Evolutionary conservation across 306 rosid genomes (phyloP).

Genomic region (Prosopis cineraria): DNA sequence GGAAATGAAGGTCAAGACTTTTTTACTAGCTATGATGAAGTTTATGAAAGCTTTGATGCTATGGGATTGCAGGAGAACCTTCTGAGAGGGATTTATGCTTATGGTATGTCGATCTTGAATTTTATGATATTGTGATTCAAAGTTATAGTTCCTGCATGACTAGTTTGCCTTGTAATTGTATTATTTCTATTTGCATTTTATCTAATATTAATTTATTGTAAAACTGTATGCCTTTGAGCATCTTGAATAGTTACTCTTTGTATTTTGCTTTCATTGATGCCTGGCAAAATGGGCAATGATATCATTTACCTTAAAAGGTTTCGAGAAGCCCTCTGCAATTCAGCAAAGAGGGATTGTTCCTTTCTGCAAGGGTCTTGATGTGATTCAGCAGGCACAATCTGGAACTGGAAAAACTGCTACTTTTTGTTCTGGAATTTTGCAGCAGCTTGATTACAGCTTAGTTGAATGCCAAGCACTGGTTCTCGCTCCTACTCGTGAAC

Average conservation of each 20-base stretch:
- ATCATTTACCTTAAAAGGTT: constrained; percentile 44
- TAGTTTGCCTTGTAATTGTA: not conserved
- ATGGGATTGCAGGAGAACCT: constrained; percentile 85
- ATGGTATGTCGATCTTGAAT: constrained; percentile 46
- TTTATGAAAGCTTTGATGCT: constrained; percentile 61
- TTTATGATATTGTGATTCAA: not conserved
- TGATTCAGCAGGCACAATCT: constrained; percentile 77
- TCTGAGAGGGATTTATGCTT: constrained; percentile 77
- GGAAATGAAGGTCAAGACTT: constrained; percentile 63
- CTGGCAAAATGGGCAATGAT: constrained; percentile 14
- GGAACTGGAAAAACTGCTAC: constrained; percentile 84
- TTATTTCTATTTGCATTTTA: not conserved
- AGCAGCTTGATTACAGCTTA: constrained; percentile 69
- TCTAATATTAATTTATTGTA: not conserved
- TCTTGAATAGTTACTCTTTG: not conserved
- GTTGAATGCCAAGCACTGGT: constrained; percentile 76
- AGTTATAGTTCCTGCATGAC: not conserved
- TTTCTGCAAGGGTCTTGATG: constrained; percentile 78
- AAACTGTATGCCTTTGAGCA: not conserved
- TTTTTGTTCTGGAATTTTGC: constrained; percentile 78
- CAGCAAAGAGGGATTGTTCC: constrained; percentile 86
- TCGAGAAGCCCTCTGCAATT: constrained; percentile 85
- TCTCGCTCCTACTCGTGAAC: constrained; percentile 84
- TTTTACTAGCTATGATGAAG: constrained; percentile 73
- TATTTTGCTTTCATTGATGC: not conserved